Percentiles rank a stretch among this genome's conserved stretches.
Evolutionary conservation across 208 protist genomes (phyloP).

Genomic region (Trypanosoma boissoni): DNA sequence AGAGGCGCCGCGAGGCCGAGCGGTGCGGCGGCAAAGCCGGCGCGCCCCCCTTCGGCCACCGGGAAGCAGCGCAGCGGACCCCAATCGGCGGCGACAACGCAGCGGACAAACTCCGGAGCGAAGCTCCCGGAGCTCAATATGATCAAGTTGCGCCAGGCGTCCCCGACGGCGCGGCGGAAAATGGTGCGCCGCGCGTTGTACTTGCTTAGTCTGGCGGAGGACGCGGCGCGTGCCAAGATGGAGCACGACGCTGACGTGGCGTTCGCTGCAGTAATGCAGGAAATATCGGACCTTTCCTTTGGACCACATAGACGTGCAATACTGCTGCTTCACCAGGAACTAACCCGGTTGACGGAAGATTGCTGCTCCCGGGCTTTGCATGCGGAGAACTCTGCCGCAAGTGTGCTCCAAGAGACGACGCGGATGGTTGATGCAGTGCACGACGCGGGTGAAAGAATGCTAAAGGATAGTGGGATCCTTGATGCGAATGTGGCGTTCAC

Average conservation of each 20-base stretch:
- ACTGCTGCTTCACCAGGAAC: conserved; percentile 23
- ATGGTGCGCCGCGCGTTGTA: not conserved
- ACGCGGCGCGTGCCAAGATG: conserved; percentile 19
- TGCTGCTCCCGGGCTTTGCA: conserved; percentile 27
- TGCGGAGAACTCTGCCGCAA: conserved; percentile 25
- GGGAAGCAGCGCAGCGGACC: too few relatives aligned
- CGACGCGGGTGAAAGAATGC: conserved; percentile 21
- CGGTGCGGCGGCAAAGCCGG: not conserved
- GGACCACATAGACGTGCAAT: conserved; percentile 39
- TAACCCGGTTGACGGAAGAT: conserved; percentile 16
- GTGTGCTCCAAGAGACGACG: conserved; percentile 26
- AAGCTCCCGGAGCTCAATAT: not conserved
- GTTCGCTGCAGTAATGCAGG: conserved; percentile 23
- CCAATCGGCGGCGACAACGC: too few relatives aligned
- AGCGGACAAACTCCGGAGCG: too few relatives aligned
- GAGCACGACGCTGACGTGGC: conserved; percentile 23
- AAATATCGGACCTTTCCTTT: conserved; percentile 32
- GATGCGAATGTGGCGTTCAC: conserved; percentile 23
- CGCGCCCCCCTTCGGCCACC: not conserved
- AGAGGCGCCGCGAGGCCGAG: not conserved
- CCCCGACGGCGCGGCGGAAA: not conserved
- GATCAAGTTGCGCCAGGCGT: not conserved
- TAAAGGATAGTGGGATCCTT: conserved; percentile 30
- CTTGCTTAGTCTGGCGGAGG: conserved; percentile 8
- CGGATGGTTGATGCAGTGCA: conserved; percentile 30